Evolutionary conservation across 768 basidiomycete genomes (phyloP).

Genomic region (Rhodotorula paludigena): DNA sequence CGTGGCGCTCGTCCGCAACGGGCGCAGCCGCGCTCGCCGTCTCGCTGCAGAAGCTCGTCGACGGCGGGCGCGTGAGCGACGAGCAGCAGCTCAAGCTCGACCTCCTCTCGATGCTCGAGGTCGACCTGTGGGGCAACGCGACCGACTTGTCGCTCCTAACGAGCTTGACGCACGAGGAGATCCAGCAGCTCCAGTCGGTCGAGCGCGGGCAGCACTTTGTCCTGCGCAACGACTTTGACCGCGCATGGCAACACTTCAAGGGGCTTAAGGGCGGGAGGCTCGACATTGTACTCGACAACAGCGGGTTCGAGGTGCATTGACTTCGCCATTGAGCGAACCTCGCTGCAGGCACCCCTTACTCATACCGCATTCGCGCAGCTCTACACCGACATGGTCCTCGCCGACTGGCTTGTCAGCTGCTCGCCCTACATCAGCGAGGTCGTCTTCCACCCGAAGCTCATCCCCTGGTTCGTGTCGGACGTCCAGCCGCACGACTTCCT

Average conservation of each 20-base stretch:
- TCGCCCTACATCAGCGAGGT: slow-evolving; percentile 76
- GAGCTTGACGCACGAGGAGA: slow-evolving; percentile 73
- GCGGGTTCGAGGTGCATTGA: slow-evolving; percentile 5
- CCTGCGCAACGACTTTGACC: slow-evolving; percentile 71
- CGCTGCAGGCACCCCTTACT: neutral
- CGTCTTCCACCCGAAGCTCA: slow-evolving; percentile 88
- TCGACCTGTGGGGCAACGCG: slow-evolving; percentile 77
- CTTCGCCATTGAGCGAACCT: neutral
- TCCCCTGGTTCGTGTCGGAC: slow-evolving; percentile 90
- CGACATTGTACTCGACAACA: slow-evolving; percentile 86
- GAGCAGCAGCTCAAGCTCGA: slow-evolving; percentile 54
- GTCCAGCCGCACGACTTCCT: slow-evolving; percentile 73
- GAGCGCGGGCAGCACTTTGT: slow-evolving; percentile 71
- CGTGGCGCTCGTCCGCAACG: slow-evolving; percentile 58
- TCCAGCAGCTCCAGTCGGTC: slow-evolving; percentile 73
- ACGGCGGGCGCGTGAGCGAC: slow-evolving; percentile 53
- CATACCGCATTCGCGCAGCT: slow-evolving; percentile 92
- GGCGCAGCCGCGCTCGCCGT: slow-evolving; percentile 59
- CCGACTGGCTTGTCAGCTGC: slow-evolving; percentile 83
- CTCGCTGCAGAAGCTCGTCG: slow-evolving; percentile 63
- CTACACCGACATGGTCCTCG: slow-evolving; percentile 87
- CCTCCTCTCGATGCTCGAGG: slow-evolving; percentile 17
- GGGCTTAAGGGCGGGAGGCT: slow-evolving; percentile 56
- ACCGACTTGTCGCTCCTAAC: slow-evolving; percentile 93
- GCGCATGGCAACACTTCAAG: slow-evolving; percentile 68